These are phyloP conservation scores for Xerocomellus intermedius DNA, from an alignment of 768 basidiomycete genomes.

Conservation along the genomic window DNA sequence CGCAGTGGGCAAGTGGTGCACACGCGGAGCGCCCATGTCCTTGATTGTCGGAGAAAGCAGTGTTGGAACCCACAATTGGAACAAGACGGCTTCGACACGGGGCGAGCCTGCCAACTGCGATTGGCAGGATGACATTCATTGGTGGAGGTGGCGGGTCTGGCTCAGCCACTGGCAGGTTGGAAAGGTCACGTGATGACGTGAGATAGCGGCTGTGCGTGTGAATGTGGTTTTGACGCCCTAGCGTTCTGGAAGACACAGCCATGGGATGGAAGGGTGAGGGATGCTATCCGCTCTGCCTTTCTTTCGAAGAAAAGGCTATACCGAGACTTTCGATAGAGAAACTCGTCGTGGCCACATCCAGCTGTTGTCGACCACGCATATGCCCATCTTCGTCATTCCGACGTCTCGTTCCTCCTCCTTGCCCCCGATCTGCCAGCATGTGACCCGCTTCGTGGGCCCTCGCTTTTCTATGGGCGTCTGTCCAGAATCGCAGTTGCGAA, in stretches of 20 bases:
- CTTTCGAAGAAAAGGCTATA: conserved; percentile 9
- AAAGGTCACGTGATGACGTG: conserved; percentile 13
- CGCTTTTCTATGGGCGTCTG: conserved; percentile 11
- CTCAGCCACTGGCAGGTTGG: not conserved
- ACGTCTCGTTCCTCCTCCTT: not conserved
- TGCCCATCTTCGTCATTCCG: conserved; percentile 5
- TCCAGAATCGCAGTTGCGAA: not conserved
- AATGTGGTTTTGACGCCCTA: not conserved
- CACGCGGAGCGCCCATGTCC: conserved; percentile 19
- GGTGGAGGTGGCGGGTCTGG: not conserved
- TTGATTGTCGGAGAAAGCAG: conserved; percentile 19
- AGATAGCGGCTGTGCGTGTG: conserved; percentile 8
- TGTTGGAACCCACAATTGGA: conserved; percentile 1
- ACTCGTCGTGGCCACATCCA: not conserved
- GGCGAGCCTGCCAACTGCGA: conserved; percentile 1
- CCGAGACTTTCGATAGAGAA: conserved; percentile 14
- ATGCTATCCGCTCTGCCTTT: not conserved
- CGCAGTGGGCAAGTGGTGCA: not conserved
- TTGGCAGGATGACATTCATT: not conserved
- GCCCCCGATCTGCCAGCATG: conserved; percentile 1
- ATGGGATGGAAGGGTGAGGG: not conserved
- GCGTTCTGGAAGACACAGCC: conserved; percentile 23
- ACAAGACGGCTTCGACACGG: not conserved
- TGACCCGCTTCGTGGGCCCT: conserved; percentile 2
- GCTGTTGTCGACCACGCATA: not conserved